Base-by-base conservation (phyloP, 192 early-diverging fungal species). In the Entrophospora sp. region DNA sequence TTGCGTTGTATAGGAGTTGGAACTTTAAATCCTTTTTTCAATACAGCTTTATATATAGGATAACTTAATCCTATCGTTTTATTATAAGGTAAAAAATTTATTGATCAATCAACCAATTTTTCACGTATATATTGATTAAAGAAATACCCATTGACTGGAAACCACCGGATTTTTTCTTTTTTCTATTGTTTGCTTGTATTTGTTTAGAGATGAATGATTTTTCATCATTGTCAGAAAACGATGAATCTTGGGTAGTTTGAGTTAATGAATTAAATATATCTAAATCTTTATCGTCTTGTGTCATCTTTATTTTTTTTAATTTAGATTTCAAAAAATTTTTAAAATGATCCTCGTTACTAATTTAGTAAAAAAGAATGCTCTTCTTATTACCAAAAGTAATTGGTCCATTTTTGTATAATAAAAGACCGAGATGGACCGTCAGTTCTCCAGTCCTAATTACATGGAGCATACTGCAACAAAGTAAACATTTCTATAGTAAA, bases 1-100 rank as follows among this genome's bases (percentile, higher is more conserved):
- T 91, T 91, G 53, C 96, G 87, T 77, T 99, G 96, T 71, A 99
- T 95, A 6, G 96, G 95, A 20, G 96, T 99, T n/a, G 96, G 96
- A 3, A 96, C 85, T 66, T 96, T 95, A 78, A 93, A 98, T 5
- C 96, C 96, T 67, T 93, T 92, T 64, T 91, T 83, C n/a, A 87
- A 66, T 68, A 98, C 82, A 13, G 93, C 92, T 44, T 89, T 89
- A 78, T 87, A 93, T 16, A 95, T 75, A 30, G 83, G 79, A 53
- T 86, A 85, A 31, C 88, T 88, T 42, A 98, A 78, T 22, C 93
- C 86, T 88, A n/a, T n/a, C n/a, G n/a, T n/a, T n/a, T n/a, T n/a
- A n/a, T n/a, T n/a, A n/a, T n/a, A n/a, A n/a, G n/a, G n/a, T n/a
- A n/a, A n/a, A n/a, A n/a, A n/a, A n/a, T n/a, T n/a, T n/a, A n/a